A percentile compares a stretch with the other conserved stretches of the same genome.
phyloP scores from a whole-genome alignment of 2,329 filamentous ascomycete species.

The Curvularia sp. region DNA sequence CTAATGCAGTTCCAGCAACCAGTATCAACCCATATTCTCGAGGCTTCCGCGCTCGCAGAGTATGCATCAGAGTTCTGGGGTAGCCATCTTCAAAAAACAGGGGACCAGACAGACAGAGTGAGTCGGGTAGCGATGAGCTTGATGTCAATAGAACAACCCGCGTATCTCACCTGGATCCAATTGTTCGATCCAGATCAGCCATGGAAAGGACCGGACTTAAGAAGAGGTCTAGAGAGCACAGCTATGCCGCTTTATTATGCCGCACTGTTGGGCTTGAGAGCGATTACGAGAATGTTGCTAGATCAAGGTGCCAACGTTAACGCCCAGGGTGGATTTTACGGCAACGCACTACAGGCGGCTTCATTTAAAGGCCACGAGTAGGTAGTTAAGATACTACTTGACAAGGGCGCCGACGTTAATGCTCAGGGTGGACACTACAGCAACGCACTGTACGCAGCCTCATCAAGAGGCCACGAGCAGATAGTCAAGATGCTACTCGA shows the following conservation, averaged over 20 bases:
- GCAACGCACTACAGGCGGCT: slow-evolving; percentile 23
- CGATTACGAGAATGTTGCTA: slow-evolving; percentile 23
- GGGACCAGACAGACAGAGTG: slow-evolving; percentile 15
- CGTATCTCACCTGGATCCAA: slow-evolving; percentile 31
- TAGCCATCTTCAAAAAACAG: slow-evolving; percentile 28
- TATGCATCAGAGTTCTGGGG: slow-evolving; percentile 45
- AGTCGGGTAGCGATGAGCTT: slow-evolving; percentile 22
- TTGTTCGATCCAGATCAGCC: slow-evolving; percentile 29
- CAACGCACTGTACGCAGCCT: background rate
- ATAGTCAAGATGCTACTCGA: slow-evolving; percentile 5
- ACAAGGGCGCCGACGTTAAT: background rate
- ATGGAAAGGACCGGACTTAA: slow-evolving; percentile 10
- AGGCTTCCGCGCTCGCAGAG: slow-evolving; percentile 24
- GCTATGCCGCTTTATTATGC: slow-evolving; percentile 36
- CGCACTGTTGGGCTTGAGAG: slow-evolving; percentile 22
- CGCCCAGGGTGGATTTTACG: slow-evolving; percentile 15
- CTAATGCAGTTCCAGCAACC: slow-evolving; percentile 31
- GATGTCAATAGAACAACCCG: slow-evolving; percentile 16
- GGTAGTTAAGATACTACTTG: background rate
- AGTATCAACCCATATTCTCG: background rate
- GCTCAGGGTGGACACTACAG: background rate
- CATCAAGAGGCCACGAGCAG: background rate
- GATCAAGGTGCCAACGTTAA: slow-evolving; percentile 23
- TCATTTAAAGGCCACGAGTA: background rate
- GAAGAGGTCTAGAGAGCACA: slow-evolving; percentile 10